A percentile compares a stretch with the other conserved stretches of the same genome.
phyloP scores from a whole-genome alignment of 768 basidiomycete genomes.

The Tricholoma furcatifolium region DNA sequence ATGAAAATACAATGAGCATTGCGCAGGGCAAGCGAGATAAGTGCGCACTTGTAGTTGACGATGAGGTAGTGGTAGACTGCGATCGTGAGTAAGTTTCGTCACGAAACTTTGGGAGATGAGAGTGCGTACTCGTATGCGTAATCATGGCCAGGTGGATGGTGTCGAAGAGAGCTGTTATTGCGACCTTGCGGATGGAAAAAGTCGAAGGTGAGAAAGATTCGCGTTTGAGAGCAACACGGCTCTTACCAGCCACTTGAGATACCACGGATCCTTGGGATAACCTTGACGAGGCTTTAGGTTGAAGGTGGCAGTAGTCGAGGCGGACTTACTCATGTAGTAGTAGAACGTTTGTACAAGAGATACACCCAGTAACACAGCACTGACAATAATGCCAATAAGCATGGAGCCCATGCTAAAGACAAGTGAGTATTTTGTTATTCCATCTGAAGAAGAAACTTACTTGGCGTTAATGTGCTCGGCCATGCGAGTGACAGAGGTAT shows the following conservation, averaged over 20 bases:
- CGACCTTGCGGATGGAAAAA: slow-evolving; percentile 30
- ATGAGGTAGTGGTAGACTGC: slow-evolving; percentile 20
- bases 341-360: slow-evolving; percentile 21
- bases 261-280: slow-evolving; percentile 20
- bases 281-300: background rate
- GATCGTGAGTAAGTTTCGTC: background rate
- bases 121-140: slow-evolving; percentile 39
- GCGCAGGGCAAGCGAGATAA: background rate
- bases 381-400: slow-evolving; percentile 18
- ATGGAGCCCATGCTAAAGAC: slow-evolving; percentile 18
- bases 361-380: slow-evolving; percentile 19
- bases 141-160: slow-evolving; percentile 48
- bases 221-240: background rate
- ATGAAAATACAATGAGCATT: background rate
- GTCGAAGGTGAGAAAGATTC: background rate
- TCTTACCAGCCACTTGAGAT: slow-evolving; percentile 14
- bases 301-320: background rate
- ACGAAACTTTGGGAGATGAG: background rate
- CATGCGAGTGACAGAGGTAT: slow-evolving; percentile 6
- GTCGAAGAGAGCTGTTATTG: slow-evolving; percentile 40
- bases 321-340: slow-evolving; percentile 16
- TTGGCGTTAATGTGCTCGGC: slow-evolving; percentile 10
- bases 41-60: slow-evolving; percentile 18
- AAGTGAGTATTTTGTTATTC: background rate
- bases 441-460: slow-evolving; percentile 7